phyloP scores from a whole-genome alignment of 139 green algal genomes.

The Coccomyxa sp. region DNA sequence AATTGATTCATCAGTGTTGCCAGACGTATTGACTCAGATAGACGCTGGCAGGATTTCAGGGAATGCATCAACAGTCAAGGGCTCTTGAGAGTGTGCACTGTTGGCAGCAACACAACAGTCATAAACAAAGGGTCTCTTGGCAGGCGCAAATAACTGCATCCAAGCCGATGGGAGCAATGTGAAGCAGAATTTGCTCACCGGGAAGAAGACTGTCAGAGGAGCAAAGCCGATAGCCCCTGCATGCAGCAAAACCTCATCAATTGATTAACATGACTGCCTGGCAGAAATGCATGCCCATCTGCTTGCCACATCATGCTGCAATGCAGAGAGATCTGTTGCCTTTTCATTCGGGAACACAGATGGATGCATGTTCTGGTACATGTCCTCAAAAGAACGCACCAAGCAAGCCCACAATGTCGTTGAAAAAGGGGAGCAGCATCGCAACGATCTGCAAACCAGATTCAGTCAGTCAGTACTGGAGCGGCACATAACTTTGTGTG shows the following conservation, averaged over 20 bases:
- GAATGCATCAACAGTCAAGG: not conserved
- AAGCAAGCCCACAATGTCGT: constrained; percentile 22
- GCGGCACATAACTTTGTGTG: not conserved
- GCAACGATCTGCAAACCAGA: not conserved
- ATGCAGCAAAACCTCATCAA: not conserved
- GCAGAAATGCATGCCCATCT: too few relatives aligned
- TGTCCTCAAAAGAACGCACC: not conserved
- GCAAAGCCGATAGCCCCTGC: constrained; percentile 33
- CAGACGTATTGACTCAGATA: not conserved
- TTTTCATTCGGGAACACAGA: not conserved
- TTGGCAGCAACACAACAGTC: not conserved
- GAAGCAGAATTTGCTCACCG: not conserved
- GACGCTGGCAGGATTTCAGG: not conserved
- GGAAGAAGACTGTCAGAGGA: constrained; percentile 26
- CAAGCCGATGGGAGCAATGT: not conserved
- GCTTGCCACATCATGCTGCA: not conserved
- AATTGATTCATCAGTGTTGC: not conserved
- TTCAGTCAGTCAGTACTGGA: not conserved
- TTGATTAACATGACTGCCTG: not conserved
- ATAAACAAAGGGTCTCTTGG: not conserved
- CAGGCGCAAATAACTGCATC: not conserved
- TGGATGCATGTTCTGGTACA: not conserved
- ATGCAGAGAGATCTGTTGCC: not conserved
- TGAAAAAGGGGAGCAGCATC: constrained; percentile 12
- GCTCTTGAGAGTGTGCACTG: not conserved